Evolutionary conservation across 768 basidiomycete genomes (phyloP).

Genomic region (Rubroboletus pulcherrimus): DNA sequence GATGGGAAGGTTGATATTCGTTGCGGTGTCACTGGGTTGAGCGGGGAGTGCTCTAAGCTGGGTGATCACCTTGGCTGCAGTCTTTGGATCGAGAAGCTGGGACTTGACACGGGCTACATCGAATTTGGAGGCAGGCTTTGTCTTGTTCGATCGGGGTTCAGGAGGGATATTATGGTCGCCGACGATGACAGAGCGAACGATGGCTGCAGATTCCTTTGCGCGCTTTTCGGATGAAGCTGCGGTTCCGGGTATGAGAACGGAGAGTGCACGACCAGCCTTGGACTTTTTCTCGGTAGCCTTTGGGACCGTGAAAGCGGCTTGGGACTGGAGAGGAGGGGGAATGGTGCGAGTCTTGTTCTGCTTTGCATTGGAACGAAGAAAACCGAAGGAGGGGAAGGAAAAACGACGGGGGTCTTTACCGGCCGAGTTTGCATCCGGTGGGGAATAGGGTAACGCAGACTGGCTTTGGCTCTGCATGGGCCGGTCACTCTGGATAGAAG

Average conservation of each 20-base stretch:
- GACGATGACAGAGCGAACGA: slow-evolving; percentile 66
- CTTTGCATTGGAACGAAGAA: slow-evolving; percentile 36
- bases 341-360: slow-evolving; percentile 20
- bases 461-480: slow-evolving; percentile 28
- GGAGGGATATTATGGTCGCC: slow-evolving; percentile 40
- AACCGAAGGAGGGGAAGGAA: slow-evolving; percentile 45
- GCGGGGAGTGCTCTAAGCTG: slow-evolving; percentile 61
- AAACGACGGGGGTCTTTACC: slow-evolving; percentile 39
- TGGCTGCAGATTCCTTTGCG: slow-evolving; percentile 59
- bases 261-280: slow-evolving; percentile 34
- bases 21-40: slow-evolving; percentile 8
- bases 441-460: slow-evolving; percentile 25
- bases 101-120: slow-evolving; percentile 64
- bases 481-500: slow-evolving; percentile 13
- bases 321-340: slow-evolving; percentile 10
- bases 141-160: slow-evolving; percentile 34
- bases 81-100: slow-evolving; percentile 61
- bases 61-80: slow-evolving; percentile 68
- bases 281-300: slow-evolving; percentile 41
- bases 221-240: slow-evolving; percentile 47
- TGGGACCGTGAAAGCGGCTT: slow-evolving; percentile 28
- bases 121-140: slow-evolving; percentile 42
- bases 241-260: slow-evolving; percentile 29
- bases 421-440: background rate
- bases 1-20: slow-evolving; percentile 45